Base-by-base conservation (phyloP, 148 eudicot species). In the Vaccinium myrtillus region DNA sequence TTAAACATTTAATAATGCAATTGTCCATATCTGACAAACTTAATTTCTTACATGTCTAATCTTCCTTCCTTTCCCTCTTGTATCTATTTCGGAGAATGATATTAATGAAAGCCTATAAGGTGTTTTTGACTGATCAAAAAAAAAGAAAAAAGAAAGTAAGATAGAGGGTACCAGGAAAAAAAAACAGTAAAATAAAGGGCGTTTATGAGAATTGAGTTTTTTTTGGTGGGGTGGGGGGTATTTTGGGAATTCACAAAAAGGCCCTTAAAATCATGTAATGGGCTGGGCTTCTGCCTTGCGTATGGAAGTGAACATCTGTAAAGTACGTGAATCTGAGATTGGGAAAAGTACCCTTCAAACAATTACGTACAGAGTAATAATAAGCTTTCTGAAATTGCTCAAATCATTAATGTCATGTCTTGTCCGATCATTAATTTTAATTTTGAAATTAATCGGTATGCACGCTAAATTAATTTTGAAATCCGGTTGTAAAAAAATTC, bases 301-400 rank as follows among this genome's bases (percentile, higher is more conserved):
- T 23, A 21, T 16, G 59, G 25, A 49, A 77, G 59, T 25, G 80
- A 58, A 80, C 58, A 58, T 39, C 71, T 36, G 27, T 23, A 58
- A 80, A 80, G 50, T 80, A 80, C 70, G 9, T 27, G 71, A 80
- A 80, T 80, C 49, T 58, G 36, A 16, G 82, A 27, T 36, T 70
- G 16, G 23, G 27, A 67, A 67, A 27, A 27, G 39, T 27, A 27
- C 74, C 39, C 74, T 69, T 67, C 71, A 63, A 63, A 36, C 39
- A 36, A 36, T 36, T 36, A 36, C 39, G 1, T 32, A 32, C 36
- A 32, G 36, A 1, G 36, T 32, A 1, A 32, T 69, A 69, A 69
- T 12, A 23, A 27, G 36, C 11, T 27, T 16, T 36, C 74, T 27
- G 74, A 12, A 69, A 69, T 69, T 69, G 74, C 12, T 69, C 74